A percentile compares a stretch with the other conserved stretches of the same genome.
Conservation (phyloP, 225 moss, liverwort and hornwort genomes). For the Neckera pumila region DNA sequence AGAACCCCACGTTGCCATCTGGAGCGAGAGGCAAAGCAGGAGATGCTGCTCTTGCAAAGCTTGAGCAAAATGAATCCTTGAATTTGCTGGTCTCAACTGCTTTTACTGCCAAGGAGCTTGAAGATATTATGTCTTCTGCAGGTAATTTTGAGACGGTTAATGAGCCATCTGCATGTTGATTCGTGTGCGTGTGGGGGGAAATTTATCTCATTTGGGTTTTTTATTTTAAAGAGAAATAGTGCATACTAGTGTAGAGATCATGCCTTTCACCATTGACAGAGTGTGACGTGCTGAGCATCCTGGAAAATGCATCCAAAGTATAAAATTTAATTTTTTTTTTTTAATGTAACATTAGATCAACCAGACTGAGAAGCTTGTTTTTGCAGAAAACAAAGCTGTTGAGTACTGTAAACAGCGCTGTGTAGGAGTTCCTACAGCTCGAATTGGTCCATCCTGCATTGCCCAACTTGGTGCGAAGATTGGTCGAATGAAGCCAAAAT, state of each 20-base stretch:
- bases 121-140: constrained; percentile 61
- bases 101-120: constrained; percentile 65
- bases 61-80: constrained; percentile 41
- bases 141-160: constrained; percentile 18
- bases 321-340: not conserved
- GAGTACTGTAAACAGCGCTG: constrained; percentile 88
- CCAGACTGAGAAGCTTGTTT: not conserved
- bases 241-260: not conserved
- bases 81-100: constrained; percentile 61
- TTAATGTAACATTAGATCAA: not conserved
- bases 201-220: not conserved
- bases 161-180: not conserved
- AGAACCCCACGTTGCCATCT: constrained; percentile 43
- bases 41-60: constrained; percentile 51
- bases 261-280: not conserved
- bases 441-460: constrained; percentile 61
- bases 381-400: constrained; percentile 67
- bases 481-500: constrained; percentile 82
- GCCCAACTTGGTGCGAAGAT: constrained; percentile 85
- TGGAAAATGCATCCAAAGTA: not conserved
- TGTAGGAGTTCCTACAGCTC: constrained; percentile 75
- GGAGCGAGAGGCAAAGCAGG: constrained; percentile 61
- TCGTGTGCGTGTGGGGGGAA: not conserved
- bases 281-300: not conserved
- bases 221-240: not conserved